A percentile compares a stretch with the other conserved stretches of the same genome.
Conservation (phyloP, 2,329 filamentous ascomycete genomes). For the Geosmithia flava region DNA sequence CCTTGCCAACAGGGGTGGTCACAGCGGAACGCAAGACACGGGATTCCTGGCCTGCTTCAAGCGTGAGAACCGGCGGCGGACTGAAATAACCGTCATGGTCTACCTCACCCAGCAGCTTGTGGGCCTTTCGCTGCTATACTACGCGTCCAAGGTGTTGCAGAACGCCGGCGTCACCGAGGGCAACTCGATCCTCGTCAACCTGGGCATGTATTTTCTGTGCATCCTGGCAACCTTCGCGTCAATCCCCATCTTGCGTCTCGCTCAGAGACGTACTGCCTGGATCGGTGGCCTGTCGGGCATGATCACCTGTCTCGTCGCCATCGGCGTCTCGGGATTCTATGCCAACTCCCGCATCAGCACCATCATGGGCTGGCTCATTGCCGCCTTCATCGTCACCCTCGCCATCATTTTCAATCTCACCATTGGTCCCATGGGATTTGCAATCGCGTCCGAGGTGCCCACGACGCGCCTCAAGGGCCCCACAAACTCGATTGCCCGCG, state of each 20-base stretch:
- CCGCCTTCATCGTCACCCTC: constrained; percentile 22
- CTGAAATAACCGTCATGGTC: constrained; percentile 29
- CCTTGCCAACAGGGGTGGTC: constrained; percentile 7
- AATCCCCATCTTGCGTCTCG: constrained; percentile 24
- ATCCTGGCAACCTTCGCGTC: constrained; percentile 29
- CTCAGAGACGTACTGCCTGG: constrained; percentile 30
- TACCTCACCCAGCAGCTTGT: constrained; percentile 41
- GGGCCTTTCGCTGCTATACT: constrained; percentile 38
- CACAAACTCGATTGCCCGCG: constrained; percentile 9
- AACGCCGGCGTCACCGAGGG: constrained; percentile 30
- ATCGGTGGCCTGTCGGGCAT: constrained; percentile 23
- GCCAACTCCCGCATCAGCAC: constrained; percentile 7
- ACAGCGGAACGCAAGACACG: constrained; percentile 6
- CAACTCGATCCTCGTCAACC: constrained; percentile 30
- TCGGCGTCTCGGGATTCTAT: constrained; percentile 13
- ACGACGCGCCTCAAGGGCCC: constrained; percentile 9
- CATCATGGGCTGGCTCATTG: constrained; percentile 17
- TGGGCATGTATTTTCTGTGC: constrained; percentile 25
- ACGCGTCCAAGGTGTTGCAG: constrained; percentile 37
- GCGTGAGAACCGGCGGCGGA: constrained; percentile 18
- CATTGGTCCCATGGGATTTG: constrained; percentile 21
- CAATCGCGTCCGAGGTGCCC: constrained; percentile 28
- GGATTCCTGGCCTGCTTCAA: constrained; percentile 20
- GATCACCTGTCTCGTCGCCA: constrained; percentile 19
- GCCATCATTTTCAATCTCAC: constrained; percentile 28